Evolutionary conservation across 768 basidiomycete genomes (phyloP), one percentile per base, ranked within the genome.

Genomic region (Polyporus arcularius): DNA sequence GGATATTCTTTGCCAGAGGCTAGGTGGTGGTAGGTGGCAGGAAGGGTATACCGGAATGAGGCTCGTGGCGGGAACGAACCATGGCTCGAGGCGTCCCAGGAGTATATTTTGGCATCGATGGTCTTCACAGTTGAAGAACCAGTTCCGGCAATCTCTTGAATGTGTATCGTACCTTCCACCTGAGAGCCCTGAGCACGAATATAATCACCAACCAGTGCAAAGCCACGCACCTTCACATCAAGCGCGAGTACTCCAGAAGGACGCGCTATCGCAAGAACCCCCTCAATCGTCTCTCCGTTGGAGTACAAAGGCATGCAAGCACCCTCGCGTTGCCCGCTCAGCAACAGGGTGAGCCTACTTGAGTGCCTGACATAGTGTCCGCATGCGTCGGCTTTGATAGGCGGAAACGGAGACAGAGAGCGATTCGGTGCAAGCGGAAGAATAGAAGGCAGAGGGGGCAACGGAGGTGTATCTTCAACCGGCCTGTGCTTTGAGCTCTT

Each of bases 61-160:
- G 66, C 63, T 42, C 65, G 63, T 11, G 65, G 48, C 0, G 70
- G 70, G 57, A 71, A 63, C 3, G 66, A 41, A 3, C 62, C 57
- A 31, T 64, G 21, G 21, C 55, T 51, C 7, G 59, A n/a, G 7
- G 67, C 53, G 8, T 65, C 51, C 70, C 70, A 71, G 4, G 58
- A 48, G 60, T 66, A 71, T 7, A 68, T 52, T 15, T 45, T 55
- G 31, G 67, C 63, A 42, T 63, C 57, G 2, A 71, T 14, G 21
- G 68, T 50, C n/a, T 58, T 32, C 15, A 62, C 42, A 18, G 47
- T 46, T 14, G 26, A n/a, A 18, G 59, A 28, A 16, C 68, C 70
- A 3, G 66, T 50, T 3, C 70, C 72, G 2, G 68, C 73, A 4
- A 70, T 39, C 47, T 73, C 73, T 43, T 70, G 61, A 18, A 72